phyloP scores from a whole-genome alignment of 176 grass and related monocot genomes.

The Lolium multiflorum region DNA sequence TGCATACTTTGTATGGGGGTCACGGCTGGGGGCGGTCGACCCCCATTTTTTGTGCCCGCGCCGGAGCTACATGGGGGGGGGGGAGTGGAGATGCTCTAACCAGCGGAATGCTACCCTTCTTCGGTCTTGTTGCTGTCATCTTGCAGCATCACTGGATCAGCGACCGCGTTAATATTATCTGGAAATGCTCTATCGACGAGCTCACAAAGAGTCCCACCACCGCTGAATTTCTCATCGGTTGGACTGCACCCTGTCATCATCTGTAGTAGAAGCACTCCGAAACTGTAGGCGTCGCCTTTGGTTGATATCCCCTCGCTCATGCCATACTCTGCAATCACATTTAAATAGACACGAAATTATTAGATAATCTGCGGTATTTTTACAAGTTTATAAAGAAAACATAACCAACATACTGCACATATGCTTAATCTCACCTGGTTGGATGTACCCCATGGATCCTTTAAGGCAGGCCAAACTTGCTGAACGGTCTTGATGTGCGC shows the following conservation, averaged over 20 bases:
- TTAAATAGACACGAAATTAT: not conserved
- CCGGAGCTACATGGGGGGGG: too few relatives aligned
- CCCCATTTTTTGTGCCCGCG: too few relatives aligned
- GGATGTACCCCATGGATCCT: slow-evolving; percentile 64
- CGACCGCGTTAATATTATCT: too few relatives aligned
- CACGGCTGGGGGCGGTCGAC: too few relatives aligned
- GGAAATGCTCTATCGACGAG: not conserved
- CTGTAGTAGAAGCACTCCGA: slow-evolving; percentile 43
- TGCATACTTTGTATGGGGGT: too few relatives aligned
- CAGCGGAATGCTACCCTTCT: too few relatives aligned
- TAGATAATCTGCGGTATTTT: not conserved
- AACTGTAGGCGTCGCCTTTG: slow-evolving; percentile 49
- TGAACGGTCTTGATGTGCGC: not conserved
- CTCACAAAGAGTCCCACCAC: not conserved
- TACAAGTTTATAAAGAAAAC: not conserved
- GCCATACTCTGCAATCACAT: slow-evolving; percentile 44
- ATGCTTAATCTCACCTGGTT: slow-evolving; percentile 39
- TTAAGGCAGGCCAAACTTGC: slow-evolving; percentile 28
- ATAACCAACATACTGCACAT: not conserved
- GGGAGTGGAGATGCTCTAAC: too few relatives aligned
- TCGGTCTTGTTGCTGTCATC: too few relatives aligned
- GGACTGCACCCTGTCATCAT: slow-evolving; percentile 33
- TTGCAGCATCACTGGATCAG: too few relatives aligned
- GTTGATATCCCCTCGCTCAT: slow-evolving; percentile 17
- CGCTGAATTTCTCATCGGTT: not conserved